phyloP scores from a whole-genome alignment of 805 yeast species.

The Saccharomycopsis sp. region DNA sequence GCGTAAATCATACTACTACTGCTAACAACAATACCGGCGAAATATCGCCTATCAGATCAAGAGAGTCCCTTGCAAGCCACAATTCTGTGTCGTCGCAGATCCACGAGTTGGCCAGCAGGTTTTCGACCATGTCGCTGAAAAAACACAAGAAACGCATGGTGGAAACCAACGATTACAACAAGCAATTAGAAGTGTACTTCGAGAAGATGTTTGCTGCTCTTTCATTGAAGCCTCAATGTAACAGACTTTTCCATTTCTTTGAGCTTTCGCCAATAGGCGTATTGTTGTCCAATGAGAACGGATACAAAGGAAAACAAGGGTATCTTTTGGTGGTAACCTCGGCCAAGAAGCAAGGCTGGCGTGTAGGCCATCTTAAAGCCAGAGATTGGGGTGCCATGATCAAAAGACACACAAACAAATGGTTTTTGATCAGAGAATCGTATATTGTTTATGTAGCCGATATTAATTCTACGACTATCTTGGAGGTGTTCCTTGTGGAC shows the following conservation, averaged over 20 bases:
- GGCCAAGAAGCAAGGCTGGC: slow-evolving; percentile 90
- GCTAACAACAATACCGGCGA: not conserved
- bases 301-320: slow-evolving; percentile 87
- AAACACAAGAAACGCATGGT: not conserved
- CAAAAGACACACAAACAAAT: slow-evolving; percentile 81
- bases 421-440: slow-evolving; percentile 84
- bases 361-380: slow-evolving; percentile 81
- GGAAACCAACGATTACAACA: slow-evolving; percentile 27
- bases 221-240: slow-evolving; percentile 73
- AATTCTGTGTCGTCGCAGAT: slow-evolving; percentile 12
- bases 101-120: slow-evolving; percentile 12
- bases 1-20: too few species aligned
- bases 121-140: slow-evolving; percentile 9
- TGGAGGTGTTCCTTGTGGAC: slow-evolving; percentile 91
- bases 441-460: slow-evolving; percentile 82
- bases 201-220: slow-evolving; percentile 51
- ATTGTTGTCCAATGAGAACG: slow-evolving; percentile 72
- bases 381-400: slow-evolving; percentile 83
- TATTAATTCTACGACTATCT: slow-evolving; percentile 76
- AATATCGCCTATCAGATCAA: not conserved
- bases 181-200: slow-evolving; percentile 57
- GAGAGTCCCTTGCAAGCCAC: slow-evolving; percentile 3
- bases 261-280: slow-evolving; percentile 88
- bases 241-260: slow-evolving; percentile 75
- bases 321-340: slow-evolving; percentile 70